A percentile compares a stretch with the other conserved stretches of the same genome.
phyloP scores from a whole-genome alignment of 495 filamentous ascomycete genomes.

The Daldinia grandis region DNA sequence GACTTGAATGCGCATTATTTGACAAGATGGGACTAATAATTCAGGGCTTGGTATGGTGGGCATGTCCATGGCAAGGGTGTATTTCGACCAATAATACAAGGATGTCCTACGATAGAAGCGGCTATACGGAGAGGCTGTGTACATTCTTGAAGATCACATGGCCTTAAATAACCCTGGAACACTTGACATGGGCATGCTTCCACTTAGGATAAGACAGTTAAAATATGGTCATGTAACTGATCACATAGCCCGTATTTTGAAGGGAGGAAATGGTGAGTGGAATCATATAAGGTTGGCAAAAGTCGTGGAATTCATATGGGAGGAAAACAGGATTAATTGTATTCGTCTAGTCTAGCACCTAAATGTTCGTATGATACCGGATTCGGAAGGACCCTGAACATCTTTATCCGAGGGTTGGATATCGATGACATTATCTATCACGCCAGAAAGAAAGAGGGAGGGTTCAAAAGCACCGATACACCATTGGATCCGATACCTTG shows the following conservation, averaged over 20 bases:
- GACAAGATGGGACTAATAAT: neutral
- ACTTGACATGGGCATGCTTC: neutral
- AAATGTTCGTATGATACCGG: slow-evolving; percentile 9
- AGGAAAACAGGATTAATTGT: neutral
- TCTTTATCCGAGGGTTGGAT: slow-evolving; percentile 3
- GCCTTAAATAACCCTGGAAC: neutral
- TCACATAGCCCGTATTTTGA: neutral
- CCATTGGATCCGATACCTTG: neutral
- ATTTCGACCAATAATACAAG: neutral
- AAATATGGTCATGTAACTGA: slow-evolving; percentile 1
- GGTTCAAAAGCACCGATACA: neutral
- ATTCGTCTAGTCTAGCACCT: neutral
- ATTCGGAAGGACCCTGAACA: slow-evolving; percentile 40
- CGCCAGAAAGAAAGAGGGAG: neutral
- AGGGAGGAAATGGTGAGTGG: neutral
- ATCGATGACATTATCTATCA: slow-evolving; percentile 31
- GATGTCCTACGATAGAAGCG: neutral
- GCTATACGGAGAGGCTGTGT: slow-evolving; percentile 29
- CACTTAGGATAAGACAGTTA: neutral
- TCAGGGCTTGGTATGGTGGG: neutral
- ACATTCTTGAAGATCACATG: slow-evolving; percentile 23
- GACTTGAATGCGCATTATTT: neutral
- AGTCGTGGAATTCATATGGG: neutral
- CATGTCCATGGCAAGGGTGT: neutral
- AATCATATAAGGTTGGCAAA: neutral